These are phyloP conservation scores for Fraxinus dipetala DNA, from an alignment of 305 asterid species.

Conservation along the genomic window DNA sequence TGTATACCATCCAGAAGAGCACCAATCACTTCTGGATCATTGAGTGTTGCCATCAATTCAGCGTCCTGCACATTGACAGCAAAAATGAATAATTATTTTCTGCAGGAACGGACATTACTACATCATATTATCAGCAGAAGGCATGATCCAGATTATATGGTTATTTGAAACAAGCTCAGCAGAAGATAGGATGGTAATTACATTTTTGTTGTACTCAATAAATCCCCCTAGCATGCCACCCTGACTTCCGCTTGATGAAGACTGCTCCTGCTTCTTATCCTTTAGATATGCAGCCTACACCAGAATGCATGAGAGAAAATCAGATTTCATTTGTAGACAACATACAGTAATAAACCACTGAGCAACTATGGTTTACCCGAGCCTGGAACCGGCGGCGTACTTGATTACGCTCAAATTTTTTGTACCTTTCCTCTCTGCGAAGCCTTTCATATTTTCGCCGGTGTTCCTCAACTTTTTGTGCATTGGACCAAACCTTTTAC, in stretches of 20 bases:
- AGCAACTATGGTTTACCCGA: constrained; percentile 44
- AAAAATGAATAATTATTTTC: background rate
- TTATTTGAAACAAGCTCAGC: background rate
- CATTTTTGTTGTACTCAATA: constrained; percentile 78
- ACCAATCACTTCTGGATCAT: constrained; percentile 89
- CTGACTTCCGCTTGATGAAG: constrained; percentile 56
- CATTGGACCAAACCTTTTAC: constrained; percentile 79
- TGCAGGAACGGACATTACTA: background rate
- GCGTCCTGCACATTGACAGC: constrained; percentile 56
- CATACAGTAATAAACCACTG: background rate
- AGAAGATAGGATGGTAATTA: constrained; percentile 28
- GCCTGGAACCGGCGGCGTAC: constrained; percentile 77
- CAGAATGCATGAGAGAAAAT: constrained; percentile 8
- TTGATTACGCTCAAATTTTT: constrained; percentile 59
- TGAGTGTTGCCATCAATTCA: constrained; percentile 83
- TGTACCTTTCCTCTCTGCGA: constrained; percentile 76
- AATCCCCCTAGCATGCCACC: constrained; percentile 73
- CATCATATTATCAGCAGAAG: constrained; percentile 4
- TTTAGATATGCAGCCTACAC: constrained; percentile 81
- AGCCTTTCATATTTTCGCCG: constrained; percentile 80
- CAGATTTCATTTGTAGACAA: background rate
- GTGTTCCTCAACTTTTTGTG: constrained; percentile 85
- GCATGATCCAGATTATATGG: background rate
- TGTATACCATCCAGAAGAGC: constrained; percentile 88
- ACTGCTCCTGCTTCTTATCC: constrained; percentile 74